Conservation (phyloP, 164 flowering plant genomes). For the Umbilicus rupestris region DNA sequence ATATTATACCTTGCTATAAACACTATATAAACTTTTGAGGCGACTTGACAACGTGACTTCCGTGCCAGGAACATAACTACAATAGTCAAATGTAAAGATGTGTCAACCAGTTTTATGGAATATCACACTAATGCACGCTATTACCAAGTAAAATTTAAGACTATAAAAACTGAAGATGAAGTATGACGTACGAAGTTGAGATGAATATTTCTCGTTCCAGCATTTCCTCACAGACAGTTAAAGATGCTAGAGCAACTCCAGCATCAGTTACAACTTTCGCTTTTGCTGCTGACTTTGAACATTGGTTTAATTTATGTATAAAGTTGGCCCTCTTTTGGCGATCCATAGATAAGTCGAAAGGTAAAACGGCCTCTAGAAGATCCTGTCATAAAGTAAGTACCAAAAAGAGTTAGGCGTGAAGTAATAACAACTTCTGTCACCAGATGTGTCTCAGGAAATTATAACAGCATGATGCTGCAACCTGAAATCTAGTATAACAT, state of each 20-base stretch:
- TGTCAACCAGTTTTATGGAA: constrained; percentile 7
- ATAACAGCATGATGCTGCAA: not conserved
- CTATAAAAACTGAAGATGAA: not conserved
- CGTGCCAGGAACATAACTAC: constrained; percentile 98
- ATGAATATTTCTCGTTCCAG: constrained; percentile 75
- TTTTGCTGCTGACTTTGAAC: constrained; percentile 25
- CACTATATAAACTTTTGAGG: constrained; percentile 81
- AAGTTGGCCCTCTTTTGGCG: constrained; percentile 50
- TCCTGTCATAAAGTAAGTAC: constrained; percentile 40
- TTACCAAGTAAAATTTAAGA: not conserved
- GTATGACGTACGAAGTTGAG: constrained; percentile 69
- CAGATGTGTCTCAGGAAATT: not conserved
- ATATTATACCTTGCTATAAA: constrained; percentile 68
- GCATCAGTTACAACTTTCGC: constrained; percentile 77
- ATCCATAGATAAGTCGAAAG: constrained; percentile 75
- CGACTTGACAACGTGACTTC: constrained; percentile 88
- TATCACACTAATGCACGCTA: constrained; percentile 4
- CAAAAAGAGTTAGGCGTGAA: no score
- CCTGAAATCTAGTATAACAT: not conserved
- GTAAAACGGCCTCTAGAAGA: constrained; percentile 84
- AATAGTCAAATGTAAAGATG: constrained; percentile 12
- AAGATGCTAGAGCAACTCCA: constrained; percentile 70
- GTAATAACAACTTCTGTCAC: no score
- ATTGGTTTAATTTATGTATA: constrained; percentile 30
- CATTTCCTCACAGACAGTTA: constrained; percentile 78